Base-by-base conservation (phyloP, 2,329 filamentous ascomycete genomes). In the Neoarthrinium moseri region DNA sequence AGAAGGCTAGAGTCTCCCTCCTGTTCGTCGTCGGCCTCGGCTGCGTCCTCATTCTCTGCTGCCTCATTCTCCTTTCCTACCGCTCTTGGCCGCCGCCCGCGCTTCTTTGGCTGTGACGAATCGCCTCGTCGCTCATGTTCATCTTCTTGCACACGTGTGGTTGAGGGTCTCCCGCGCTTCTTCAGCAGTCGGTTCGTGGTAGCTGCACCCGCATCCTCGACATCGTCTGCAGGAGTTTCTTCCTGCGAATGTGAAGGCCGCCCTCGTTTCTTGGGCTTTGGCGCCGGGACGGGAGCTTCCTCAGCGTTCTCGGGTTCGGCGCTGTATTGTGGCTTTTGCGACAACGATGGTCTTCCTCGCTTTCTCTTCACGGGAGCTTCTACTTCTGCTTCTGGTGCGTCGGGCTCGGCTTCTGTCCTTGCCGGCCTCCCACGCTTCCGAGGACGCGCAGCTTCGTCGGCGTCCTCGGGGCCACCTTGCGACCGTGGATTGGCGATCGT, bases 21-120 rank as follows among this genome's bases (percentile, higher is more conserved):
- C n/a, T 61, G 54, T 38, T 62, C 60, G 24, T 62, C 58, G 24
- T 62, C 61, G 15, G 60, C 58, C 35, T 63, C 58, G 18, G 60
- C 60, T 33, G 51, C 58, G 46, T 52, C 56, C 2, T 42, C 23
- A 15, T 37, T 44, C 44, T 36, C 29, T 15, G 15, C 23, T 10
- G 46, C 10, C 23, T 17, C 15, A 51, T 44, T 30, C 49, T 44
- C 22, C 44, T 49, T 35, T 49, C 51, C 37, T 35, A 41, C 23
- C 26, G 38, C 41, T 41, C 30, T 46, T 48, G 17, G 35, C 24
- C 4, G 24, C 22, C 22, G 42, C 26, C 43, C 50, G 46, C 48
- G 39, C 48, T 38, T 40, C 15, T 38, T 51, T 33, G 10, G 30
- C 24, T 32, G 27, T 43, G 39, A 29, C 3, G 7, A 13, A 12